Evolutionary conservation across 2,329 filamentous ascomycete species (phyloP).

Genomic region (Zymoseptoria passerinii): DNA sequence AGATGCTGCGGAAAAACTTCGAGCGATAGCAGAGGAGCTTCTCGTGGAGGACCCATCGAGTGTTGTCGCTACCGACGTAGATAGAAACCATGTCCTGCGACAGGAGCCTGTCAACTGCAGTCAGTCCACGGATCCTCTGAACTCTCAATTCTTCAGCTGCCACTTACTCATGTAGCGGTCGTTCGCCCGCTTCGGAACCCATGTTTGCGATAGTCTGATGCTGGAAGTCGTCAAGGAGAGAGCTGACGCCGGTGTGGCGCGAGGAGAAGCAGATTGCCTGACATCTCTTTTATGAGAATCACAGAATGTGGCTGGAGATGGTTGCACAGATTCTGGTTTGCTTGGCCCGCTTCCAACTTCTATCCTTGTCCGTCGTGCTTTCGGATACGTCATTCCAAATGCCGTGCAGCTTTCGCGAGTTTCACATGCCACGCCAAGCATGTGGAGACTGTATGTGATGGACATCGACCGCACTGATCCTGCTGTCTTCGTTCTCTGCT

Average conservation of each 20-base stretch:
- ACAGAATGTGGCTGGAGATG: not conserved
- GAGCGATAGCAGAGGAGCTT: slow-evolving; percentile 49
- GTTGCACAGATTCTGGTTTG: not conserved
- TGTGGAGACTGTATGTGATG: not conserved
- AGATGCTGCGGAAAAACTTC: slow-evolving; percentile 46
- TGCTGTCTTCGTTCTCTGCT: not conserved
- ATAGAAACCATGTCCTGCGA: slow-evolving; percentile 47
- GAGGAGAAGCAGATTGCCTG: not conserved
- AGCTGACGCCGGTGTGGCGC: not conserved
- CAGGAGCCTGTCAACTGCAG: slow-evolving; percentile 37
- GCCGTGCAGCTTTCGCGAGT: too few species aligned
- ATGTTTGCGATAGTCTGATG: slow-evolving; percentile 6
- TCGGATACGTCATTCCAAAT: too few species aligned
- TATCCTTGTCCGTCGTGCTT: not conserved
- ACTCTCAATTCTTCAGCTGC: not conserved
- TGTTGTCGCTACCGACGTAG: slow-evolving; percentile 47
- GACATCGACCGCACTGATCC: not conserved
- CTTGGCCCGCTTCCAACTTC: not conserved
- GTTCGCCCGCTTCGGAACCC: slow-evolving; percentile 27
- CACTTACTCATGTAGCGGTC: slow-evolving; percentile 37
- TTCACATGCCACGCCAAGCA: not conserved
- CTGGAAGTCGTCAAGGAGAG: not conserved
- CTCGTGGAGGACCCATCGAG: slow-evolving; percentile 49
- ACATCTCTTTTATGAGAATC: not conserved
- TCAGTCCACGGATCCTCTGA: not conserved